Base-by-base conservation (phyloP, 306 rosid species). In the Acacia melanoxylon region DNA sequence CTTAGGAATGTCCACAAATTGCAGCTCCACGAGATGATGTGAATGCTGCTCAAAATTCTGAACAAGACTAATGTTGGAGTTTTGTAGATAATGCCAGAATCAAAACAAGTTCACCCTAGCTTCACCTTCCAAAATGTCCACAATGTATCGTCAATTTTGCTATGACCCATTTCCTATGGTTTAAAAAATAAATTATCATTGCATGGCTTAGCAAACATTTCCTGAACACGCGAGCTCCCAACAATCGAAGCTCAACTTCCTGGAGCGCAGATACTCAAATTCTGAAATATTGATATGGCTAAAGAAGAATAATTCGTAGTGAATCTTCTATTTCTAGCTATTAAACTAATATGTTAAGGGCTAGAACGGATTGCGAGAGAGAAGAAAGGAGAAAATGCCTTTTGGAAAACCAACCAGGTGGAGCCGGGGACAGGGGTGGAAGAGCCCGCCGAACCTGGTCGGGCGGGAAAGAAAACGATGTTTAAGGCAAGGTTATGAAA, bases 1-100 rank as follows among this genome's bases (percentile, higher is more conserved):
- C 83, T 96, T 97, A 0, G 85, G 92, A 81, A 84, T 96, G 67
- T 93, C 99, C 37, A 85, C 84, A 65, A 89, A 90, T 83, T 96
- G 99, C 8, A 89, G 75, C 77, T 91, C 98, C 82, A 90, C 88
- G 78, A 96, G 94, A 58, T 83, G 91, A 52, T 94, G 92, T 25
- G 99, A 88, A 84, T 96, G 98, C 71, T 90, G 98, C 81, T 92
- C 97, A 86, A 93, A 91, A 90, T 96, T 92, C 89, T 92, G 98
- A 78, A 96, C 87, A 29, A 97, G 99, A 82, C 99, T 90, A 98
- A 96, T 95, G 82, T 49, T 78, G 85, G 25, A 52, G 68, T 10
- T 24, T 76, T 8, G 62, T 24, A 27, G 75, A 16, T n/a, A 42
- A 56, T 8, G 76, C n/a, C 72, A 66, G 70, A 63, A 86, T 24